phyloP scores from a whole-genome alignment of 2,329 filamentous ascomycete genomes.

The Epichloe coenophiala region DNA sequence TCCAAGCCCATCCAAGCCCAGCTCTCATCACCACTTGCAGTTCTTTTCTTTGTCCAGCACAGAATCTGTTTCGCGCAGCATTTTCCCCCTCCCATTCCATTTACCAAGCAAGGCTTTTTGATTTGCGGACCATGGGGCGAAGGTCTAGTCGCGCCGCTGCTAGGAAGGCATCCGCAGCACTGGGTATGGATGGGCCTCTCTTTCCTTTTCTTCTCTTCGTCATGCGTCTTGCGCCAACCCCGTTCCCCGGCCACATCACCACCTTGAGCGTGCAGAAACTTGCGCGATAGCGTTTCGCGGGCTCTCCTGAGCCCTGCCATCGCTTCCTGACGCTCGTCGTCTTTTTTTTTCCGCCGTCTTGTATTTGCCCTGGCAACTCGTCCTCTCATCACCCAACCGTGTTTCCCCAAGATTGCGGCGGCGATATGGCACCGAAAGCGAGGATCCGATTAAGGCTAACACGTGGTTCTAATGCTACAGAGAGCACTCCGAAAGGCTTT shows the following conservation, averaged over 20 bases:
- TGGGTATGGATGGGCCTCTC: slow-evolving; percentile 31
- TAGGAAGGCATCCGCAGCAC: slow-evolving; percentile 37
- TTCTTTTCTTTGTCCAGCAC: neutral
- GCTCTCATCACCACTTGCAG: neutral
- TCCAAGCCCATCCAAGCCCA: neutral
- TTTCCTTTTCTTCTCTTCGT: neutral
- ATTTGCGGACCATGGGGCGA: slow-evolving; percentile 19
- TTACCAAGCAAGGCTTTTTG: neutral
- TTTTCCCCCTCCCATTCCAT: neutral
- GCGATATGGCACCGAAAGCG: slow-evolving; percentile 15
- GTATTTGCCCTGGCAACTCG: neutral
- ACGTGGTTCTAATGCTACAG: slow-evolving; percentile 18
- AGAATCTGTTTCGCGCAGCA: too few species aligned
- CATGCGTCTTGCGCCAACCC: neutral
- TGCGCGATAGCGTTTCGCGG: neutral
- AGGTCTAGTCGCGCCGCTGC: slow-evolving; percentile 40
- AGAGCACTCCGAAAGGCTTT: slow-evolving; percentile 29
- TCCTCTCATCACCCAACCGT: neutral
- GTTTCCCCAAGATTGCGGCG: neutral
- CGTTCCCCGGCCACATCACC: neutral
- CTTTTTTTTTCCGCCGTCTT: neutral
- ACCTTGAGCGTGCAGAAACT: neutral
- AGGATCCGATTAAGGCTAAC: slow-evolving; percentile 22
- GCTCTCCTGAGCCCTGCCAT: neutral
- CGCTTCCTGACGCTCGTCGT: neutral